These are phyloP conservation scores for Sarocladiaceae sp. DNA, from an alignment of 2,329 filamentous ascomycete species.

Conservation along the genomic window DNA sequence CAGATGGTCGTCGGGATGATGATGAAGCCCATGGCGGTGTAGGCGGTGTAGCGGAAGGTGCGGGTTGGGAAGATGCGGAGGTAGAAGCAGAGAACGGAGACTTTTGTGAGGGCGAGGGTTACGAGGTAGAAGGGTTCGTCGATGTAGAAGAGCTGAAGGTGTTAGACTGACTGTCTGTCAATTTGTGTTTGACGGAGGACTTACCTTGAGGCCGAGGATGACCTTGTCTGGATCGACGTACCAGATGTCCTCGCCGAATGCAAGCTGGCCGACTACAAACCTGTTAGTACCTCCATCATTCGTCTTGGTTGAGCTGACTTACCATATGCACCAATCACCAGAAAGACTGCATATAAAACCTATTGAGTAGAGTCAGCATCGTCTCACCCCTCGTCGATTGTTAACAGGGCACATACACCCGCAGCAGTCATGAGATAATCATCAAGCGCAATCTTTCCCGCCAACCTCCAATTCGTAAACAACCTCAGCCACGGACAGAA, in stretches of 20 bases:
- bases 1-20: constrained; percentile 30
- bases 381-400: too few species aligned
- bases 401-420: constrained; percentile 28
- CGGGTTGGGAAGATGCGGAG: constrained; percentile 31
- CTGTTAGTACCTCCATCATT: constrained; percentile 7
- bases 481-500: constrained; percentile 31
- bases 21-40: constrained; percentile 28
- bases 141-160: constrained; percentile 23
- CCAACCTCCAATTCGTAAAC: constrained; percentile 28
- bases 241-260: constrained; percentile 35
- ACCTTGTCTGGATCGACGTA: constrained; percentile 22
- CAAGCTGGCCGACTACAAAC: constrained; percentile 19
- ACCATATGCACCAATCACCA: constrained; percentile 28
- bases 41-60: constrained; percentile 28
- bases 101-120: constrained; percentile 33
- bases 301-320: constrained; percentile 3
- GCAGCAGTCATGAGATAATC: constrained; percentile 35
- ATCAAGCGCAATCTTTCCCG: constrained; percentile 27
- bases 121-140: constrained; percentile 31
- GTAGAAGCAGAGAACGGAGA: constrained; percentile 34
- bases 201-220: constrained; percentile 25
- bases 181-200: not conserved
- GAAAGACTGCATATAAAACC: constrained; percentile 26
- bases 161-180: not conserved
- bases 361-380: constrained; percentile 10